Evolutionary conservation across 2,329 filamentous ascomycete genomes (phyloP).

Genomic region (Trichoderma gracile): DNA sequence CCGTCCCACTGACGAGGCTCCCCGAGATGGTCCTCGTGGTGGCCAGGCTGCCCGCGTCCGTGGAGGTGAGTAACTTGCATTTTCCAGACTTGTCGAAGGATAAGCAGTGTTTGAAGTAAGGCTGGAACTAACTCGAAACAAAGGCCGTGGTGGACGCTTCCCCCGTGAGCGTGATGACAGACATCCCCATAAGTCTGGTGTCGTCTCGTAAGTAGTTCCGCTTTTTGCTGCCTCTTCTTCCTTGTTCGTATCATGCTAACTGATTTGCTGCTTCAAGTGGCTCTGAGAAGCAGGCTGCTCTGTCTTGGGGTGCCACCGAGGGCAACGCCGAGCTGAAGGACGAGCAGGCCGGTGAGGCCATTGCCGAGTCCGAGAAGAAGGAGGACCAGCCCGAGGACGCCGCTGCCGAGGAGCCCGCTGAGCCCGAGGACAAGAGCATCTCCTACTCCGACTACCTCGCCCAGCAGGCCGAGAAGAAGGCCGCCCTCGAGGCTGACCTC

Average conservation of each 20-base stretch:
- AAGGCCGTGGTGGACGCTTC: constrained; percentile 58
- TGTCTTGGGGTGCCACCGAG: constrained; percentile 84
- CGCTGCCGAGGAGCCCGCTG: constrained; percentile 50
- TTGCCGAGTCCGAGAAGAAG: constrained; percentile 82
- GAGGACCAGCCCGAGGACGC: constrained; percentile 59
- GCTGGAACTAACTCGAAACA: constrained; percentile 15
- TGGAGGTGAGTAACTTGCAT: constrained; percentile 48
- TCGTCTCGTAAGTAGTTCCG: constrained; percentile 47
- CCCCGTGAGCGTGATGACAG: constrained; percentile 58
- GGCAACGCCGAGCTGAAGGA: constrained; percentile 85
- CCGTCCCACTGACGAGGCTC: constrained; percentile 71
- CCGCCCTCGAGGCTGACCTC: constrained; percentile 62
- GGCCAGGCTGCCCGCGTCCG: constrained; percentile 64
- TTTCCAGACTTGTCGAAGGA: not conserved
- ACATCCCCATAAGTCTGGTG: constrained; percentile 48
- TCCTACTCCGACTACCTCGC: constrained; percentile 88
- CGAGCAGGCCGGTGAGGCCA: constrained; percentile 86
- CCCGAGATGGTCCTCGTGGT: constrained; percentile 58
- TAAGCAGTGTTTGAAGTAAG: not conserved
- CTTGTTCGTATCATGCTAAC: constrained; percentile 20
- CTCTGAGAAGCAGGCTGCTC: constrained; percentile 82
- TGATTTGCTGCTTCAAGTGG: constrained; percentile 53
- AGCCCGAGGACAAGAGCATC: constrained; percentile 83
- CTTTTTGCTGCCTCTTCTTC: not conserved
- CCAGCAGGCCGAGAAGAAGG: constrained; percentile 71